Conservation (phyloP, 306 rosid genomes). For the Fagus sylvatica region DNA sequence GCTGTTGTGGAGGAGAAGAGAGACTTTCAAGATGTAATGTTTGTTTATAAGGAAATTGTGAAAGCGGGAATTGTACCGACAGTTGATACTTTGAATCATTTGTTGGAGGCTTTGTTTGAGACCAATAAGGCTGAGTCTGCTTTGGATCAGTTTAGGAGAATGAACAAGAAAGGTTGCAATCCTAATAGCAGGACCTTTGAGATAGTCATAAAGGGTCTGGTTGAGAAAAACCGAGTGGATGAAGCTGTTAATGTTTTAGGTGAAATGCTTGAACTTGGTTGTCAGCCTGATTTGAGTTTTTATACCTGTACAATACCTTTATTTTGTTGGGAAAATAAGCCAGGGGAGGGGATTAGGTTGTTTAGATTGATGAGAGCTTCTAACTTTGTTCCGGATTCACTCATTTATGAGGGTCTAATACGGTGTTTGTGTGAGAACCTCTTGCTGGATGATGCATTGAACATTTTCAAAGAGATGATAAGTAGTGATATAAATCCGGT, state of each 20-base stretch:
- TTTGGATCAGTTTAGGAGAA: constrained; percentile 78
- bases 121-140: constrained; percentile 52
- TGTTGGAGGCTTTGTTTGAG: constrained; percentile 64
- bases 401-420: constrained; percentile 48
- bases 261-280: constrained; percentile 45
- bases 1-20: constrained; percentile 54
- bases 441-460: constrained; percentile 46
- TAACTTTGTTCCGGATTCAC: constrained; percentile 45
- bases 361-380: constrained; percentile 69
- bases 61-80: constrained; percentile 65
- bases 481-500: constrained; percentile 39
- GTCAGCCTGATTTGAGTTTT: constrained; percentile 57
- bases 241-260: constrained; percentile 61
- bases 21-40: constrained; percentile 55
- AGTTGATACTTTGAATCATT: constrained; percentile 64
- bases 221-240: constrained; percentile 47
- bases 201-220: constrained; percentile 55
- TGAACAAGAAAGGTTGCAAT: constrained; percentile 69
- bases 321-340: constrained; percentile 62
- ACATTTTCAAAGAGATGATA: constrained; percentile 55
- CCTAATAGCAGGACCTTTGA: constrained; percentile 74
- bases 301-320: constrained; percentile 59
- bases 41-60: constrained; percentile 90
- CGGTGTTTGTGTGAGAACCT: constrained; percentile 63
- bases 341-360: constrained; percentile 55